Evolutionary conservation across 768 basidiomycete genomes (phyloP), one percentile per base, ranked within the genome.

Genomic region (Phlegmacium glaucopus): DNA sequence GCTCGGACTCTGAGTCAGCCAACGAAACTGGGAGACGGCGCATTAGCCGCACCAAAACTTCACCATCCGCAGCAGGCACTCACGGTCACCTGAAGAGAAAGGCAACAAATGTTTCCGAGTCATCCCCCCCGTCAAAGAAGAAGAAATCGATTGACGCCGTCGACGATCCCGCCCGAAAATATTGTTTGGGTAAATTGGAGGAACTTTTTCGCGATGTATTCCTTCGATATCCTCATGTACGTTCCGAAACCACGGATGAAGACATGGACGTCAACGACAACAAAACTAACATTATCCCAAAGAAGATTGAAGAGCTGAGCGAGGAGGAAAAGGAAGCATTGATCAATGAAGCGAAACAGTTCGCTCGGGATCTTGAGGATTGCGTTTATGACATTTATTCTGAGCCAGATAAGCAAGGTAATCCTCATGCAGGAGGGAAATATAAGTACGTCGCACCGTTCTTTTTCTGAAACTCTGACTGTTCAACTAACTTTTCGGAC

Each of bases 141-240:
- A 63, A 63, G 47, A 56, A 50, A 38, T 52, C 58, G 13, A 47
- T 39, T 17, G 56, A 59, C n/a, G 65, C 72, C 1, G 63, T 69
- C 6, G 84, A 84, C n/a, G 90, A 93, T 57, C 80, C 87, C 8
- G 75, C 80, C 0, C 76, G 90, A 52, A 90, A 83, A 61, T 92
- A 90, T 55, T 93, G 90, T 63, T 71, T 88, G 41, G 76, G 77
- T 11, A 90, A 90, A 65, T 66, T 91, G 55, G 78, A 82, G 56
- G 85, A 87, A 40, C 68, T 90, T 51, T 80, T 91, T 63, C 71
- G 70, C 50, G 76, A 82, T 25, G 80, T 92, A 16, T 92, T 87
- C 63, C 55, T 81, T 53, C 76, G 80, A 51, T 87, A 90, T 67
- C 86, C 87, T 16, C 75, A 78, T 63, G 65, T 75, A 36, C 69